phyloP scores from a whole-genome alignment of 2,329 filamentous ascomycete genomes.

The Fusarium papillatum region DNA sequence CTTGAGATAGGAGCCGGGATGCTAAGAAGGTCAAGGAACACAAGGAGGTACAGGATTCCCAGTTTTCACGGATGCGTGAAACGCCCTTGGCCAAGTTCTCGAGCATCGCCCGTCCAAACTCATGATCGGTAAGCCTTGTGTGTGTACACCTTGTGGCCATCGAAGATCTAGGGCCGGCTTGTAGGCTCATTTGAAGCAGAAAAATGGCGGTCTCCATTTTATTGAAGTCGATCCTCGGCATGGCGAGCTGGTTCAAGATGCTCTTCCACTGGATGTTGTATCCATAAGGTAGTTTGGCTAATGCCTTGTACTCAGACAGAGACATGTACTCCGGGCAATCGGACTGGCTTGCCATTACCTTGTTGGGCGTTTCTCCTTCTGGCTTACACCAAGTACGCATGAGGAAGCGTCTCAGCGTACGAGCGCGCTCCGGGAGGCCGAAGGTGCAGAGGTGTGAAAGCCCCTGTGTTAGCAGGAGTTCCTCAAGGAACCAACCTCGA shows the following conservation, averaged over 20 bases:
- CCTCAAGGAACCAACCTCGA: not conserved
- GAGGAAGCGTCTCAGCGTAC: slow-evolving; percentile 29
- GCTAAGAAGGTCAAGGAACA: slow-evolving; percentile 32
- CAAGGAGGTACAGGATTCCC: slow-evolving; percentile 36
- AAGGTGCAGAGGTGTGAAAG: slow-evolving; percentile 28
- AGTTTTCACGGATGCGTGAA: slow-evolving; percentile 30
- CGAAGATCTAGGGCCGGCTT: slow-evolving; percentile 21
- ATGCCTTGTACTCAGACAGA: slow-evolving; percentile 65
- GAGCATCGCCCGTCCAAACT: slow-evolving; percentile 16
- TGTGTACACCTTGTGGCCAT: slow-evolving; percentile 7
- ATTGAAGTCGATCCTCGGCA: slow-evolving; percentile 40
- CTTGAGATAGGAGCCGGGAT: slow-evolving; percentile 24
- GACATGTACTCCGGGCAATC: slow-evolving; percentile 62
- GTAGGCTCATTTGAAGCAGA: slow-evolving; percentile 37
- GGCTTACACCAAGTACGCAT: not conserved
- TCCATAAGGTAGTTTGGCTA: slow-evolving; percentile 30
- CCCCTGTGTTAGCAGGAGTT: not conserved
- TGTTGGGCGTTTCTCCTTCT: slow-evolving; percentile 57
- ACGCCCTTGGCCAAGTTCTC: not conserved
- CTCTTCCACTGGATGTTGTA: slow-evolving; percentile 36
- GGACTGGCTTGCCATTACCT: slow-evolving; percentile 62
- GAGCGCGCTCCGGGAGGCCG: slow-evolving; percentile 19
- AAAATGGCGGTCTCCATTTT: slow-evolving; percentile 32
- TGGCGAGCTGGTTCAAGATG: slow-evolving; percentile 36
- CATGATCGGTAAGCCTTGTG: not conserved